Evolutionary conservation across 305 asterid species (phyloP).

Genomic region (Rubia tinctorum): DNA sequence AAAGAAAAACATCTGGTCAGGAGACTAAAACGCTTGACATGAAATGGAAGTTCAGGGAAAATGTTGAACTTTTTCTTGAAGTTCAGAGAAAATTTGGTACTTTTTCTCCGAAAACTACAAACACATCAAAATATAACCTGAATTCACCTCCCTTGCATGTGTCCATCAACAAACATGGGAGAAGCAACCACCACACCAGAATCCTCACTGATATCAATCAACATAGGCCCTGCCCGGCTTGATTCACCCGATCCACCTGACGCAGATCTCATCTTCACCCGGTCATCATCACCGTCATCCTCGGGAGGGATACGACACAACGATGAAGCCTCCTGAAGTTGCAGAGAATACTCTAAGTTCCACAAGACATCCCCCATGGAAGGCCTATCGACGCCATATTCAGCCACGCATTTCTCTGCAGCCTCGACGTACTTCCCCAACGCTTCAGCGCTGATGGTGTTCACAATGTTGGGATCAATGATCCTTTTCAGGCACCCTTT

Average conservation of each 20-base stretch:
- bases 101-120: no score
- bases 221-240: conserved; percentile 24
- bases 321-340: conserved; percentile 52
- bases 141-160: conserved; percentile 64
- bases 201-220: conserved; percentile 54
- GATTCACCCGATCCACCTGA: conserved; percentile 15
- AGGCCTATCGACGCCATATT: conserved; percentile 84
- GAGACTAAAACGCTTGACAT: not conserved
- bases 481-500: conserved; percentile 48
- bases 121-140: not conserved
- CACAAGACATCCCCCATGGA: conserved; percentile 92
- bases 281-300: not conserved
- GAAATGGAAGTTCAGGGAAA: not conserved
- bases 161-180: conserved; percentile 66
- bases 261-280: conserved; percentile 12
- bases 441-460: conserved; percentile 43
- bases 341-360: conserved; percentile 78
- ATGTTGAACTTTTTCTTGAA: not conserved
- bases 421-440: conserved; percentile 69
- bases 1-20: not conserved
- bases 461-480: conserved; percentile 47
- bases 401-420: conserved; percentile 87
- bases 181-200: conserved; percentile 69
- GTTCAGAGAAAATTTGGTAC: not conserved
- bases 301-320: conserved; percentile 1